Conservation (phyloP, 306 rosid species). For the Abrus precatorius region DNA sequence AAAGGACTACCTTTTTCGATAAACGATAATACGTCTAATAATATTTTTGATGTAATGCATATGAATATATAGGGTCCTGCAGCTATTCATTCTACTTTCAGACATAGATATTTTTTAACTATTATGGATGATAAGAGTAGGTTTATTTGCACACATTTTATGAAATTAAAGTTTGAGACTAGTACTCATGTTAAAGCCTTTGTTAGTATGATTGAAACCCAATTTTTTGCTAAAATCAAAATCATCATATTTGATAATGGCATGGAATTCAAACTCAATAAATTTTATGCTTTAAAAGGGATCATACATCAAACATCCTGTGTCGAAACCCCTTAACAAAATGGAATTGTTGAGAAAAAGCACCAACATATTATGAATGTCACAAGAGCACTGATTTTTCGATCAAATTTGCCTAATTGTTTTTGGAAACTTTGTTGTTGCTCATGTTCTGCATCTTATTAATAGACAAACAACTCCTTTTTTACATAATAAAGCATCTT, state of each 20-base stretch:
- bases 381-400: too few species aligned
- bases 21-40: rapidly evolving
- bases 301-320: too few species aligned
- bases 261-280: neutral
- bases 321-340: too few species aligned
- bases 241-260: neutral
- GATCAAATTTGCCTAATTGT: too few species aligned
- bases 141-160: too few species aligned
- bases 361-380: too few species aligned
- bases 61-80: neutral
- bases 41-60: neutral
- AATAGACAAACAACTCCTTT: too few species aligned
- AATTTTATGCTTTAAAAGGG: neutral
- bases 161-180: too few species aligned
- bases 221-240: neutral
- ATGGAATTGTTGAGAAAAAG: too few species aligned
- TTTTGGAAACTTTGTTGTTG: too few species aligned
- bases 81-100: neutral
- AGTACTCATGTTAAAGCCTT: neutral
- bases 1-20: neutral
- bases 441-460: too few species aligned
- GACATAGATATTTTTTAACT: neutral
- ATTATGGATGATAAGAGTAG: neutral
- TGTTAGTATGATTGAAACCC: neutral
- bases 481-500: too few species aligned